A percentile compares a stretch with the other conserved stretches of the same genome.
Evolutionary conservation across 2,329 filamentous ascomycete genomes (phyloP).

Genomic region (Aspergillus uvarum): DNA sequence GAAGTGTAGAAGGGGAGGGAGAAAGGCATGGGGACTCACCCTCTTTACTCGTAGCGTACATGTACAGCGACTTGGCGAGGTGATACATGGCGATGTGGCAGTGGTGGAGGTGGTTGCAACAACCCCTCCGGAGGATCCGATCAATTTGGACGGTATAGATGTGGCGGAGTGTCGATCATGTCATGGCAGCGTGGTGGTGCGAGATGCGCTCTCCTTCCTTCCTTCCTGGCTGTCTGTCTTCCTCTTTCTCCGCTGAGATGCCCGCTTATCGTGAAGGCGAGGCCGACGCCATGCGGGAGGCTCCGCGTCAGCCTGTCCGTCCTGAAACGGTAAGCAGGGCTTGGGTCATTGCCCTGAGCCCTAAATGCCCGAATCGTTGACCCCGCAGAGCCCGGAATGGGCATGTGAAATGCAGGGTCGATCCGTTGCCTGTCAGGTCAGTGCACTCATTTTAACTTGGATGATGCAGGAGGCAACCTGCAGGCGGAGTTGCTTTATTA

Average conservation of each 20-base stretch:
- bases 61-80: slow-evolving; percentile 89
- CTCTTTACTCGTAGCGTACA: slow-evolving; percentile 96
- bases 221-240: background rate
- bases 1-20: too few species aligned
- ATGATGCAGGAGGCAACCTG: too few species aligned
- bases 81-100: slow-evolving; percentile 72
- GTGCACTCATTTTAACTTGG: too few species aligned
- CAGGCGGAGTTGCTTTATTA: too few species aligned
- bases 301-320: slow-evolving; percentile 23
- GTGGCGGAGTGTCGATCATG: slow-evolving; percentile 17
- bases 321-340: slow-evolving; percentile 30
- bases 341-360: slow-evolving; percentile 26
- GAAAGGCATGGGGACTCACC: slow-evolving; percentile 51
- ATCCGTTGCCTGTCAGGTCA: background rate
- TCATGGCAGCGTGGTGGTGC: slow-evolving; percentile 10
- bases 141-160: slow-evolving; percentile 13
- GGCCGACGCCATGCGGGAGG: background rate
- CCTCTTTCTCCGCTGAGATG: background rate
- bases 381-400: slow-evolving; percentile 3
- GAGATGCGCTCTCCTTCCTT: background rate
- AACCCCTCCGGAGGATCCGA: slow-evolving; percentile 17
- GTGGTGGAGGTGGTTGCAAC: slow-evolving; percentile 19
- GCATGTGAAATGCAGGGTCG: background rate
- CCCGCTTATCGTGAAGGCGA: background rate
- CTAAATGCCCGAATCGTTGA: slow-evolving; percentile 16